Conservation (phyloP, 2,329 filamentous ascomycete species). For the Cercospora canescens region DNA sequence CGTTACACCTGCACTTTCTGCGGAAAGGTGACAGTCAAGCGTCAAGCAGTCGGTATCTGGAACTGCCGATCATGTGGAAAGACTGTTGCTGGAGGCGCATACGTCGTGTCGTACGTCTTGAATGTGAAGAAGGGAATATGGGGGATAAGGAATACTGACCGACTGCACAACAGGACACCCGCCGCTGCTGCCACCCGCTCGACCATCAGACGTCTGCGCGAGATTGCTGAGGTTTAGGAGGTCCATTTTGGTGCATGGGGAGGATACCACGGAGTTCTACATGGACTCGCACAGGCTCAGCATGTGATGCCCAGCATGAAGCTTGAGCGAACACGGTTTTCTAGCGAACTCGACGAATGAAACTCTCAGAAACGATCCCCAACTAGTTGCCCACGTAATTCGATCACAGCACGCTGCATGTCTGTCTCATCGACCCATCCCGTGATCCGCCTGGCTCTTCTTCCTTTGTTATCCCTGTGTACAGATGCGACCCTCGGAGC, state of each 20-base stretch:
- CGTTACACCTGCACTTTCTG: slow-evolving; percentile 98
- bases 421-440: background rate
- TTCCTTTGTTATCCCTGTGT: slow-evolving; percentile 11
- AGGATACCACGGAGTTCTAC: slow-evolving; percentile 30
- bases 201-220: slow-evolving; percentile 93
- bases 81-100: slow-evolving; percentile 90
- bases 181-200: slow-evolving; percentile 93
- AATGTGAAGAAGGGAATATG: slow-evolving; percentile 8
- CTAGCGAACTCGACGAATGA: slow-evolving; percentile 30
- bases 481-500: background rate
- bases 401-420: slow-evolving; percentile 11
- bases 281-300: slow-evolving; percentile 22
- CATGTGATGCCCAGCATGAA: slow-evolving; percentile 19
- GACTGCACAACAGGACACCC: slow-evolving; percentile 65
- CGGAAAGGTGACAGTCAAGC: slow-evolving; percentile 79
- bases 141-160: slow-evolving; percentile 10
- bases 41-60: slow-evolving; percentile 93
- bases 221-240: slow-evolving; percentile 89
- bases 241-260: slow-evolving; percentile 26
- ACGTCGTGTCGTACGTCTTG: slow-evolving; percentile 86
- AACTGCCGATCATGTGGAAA: slow-evolving; percentile 95
- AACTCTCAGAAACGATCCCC: slow-evolving; percentile 25
- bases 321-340: slow-evolving; percentile 21
- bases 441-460: slow-evolving; percentile 2
- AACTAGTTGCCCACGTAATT: slow-evolving; percentile 4